Evolutionary conservation across 2,329 filamentous ascomycete genomes (phyloP), one percentile per base, ranked within the genome.

Genomic region (Cytospora paraplurivora): DNA sequence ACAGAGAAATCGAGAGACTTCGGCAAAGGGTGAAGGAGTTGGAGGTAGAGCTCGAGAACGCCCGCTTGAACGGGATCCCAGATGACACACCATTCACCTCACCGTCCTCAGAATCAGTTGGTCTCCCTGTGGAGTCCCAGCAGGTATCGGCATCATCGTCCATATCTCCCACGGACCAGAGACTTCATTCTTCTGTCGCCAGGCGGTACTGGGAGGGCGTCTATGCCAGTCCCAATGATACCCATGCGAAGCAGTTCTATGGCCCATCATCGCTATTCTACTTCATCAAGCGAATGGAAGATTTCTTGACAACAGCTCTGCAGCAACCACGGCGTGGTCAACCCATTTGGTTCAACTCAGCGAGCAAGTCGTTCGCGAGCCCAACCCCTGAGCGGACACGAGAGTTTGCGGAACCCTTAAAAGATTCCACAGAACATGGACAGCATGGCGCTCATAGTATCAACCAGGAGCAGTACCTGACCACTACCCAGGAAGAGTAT

Each of bases 241-340:
- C 74, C 1, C 73, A 72, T 21, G 73, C 76, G 60, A 71, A 71
- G 19, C 74, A 76, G 12, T 80, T 75, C 68, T 81, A 79, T 67
- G 80, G 79, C 2, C 74, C 78, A 0, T 75, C 78, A 2, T 82
- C 80, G 6, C 68, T 74, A 13, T 77, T 76, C 65, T 81, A 78
- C 70, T 82, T 81, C 67, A 76, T 80, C 58, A 71, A 72, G 17
- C 75, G 78, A 38, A 74, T 82, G 61, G 76, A 71, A 15, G 65
- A 67, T 7, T 80, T 75, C 64, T 68, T 81, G 13, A 70, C 68
- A 44, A 69, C 68, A 13, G 66, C 70, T 0, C 63, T 78, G 1
- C 71, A 76, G 13, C 71, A 76, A 52, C 66, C 70, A 5, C 61
- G 51, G 13, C 54, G 65, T 12, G 53, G 56, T 27, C 63, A 57